Conservation (phyloP, 2,329 filamentous ascomycete genomes). For the Calonectria crousiana region DNA sequence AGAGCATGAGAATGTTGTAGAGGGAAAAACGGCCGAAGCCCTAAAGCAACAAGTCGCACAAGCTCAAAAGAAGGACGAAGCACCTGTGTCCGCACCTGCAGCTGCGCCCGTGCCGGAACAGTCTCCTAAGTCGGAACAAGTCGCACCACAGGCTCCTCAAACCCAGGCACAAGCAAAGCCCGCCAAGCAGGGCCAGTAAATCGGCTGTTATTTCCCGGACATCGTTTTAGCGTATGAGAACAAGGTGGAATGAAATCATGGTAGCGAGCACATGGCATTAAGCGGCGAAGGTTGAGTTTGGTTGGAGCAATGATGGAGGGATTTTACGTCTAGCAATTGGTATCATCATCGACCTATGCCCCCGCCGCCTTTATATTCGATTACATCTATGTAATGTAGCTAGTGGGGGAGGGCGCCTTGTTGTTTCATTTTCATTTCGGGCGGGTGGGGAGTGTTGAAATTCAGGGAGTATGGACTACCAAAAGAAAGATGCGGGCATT, state of each 20-base stretch:
- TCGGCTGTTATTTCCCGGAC: not conserved
- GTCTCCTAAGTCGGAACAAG: not conserved
- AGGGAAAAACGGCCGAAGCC: conserved; percentile 8
- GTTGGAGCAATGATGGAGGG: conserved; percentile 27
- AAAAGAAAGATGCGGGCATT: conserved; percentile 30
- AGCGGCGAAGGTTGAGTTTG: conserved; percentile 25
- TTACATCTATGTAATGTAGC: conserved; percentile 44
- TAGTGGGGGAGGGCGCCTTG: conserved; percentile 27
- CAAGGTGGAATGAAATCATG: conserved; percentile 15
- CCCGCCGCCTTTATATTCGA: conserved; percentile 35
- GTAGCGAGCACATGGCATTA: conserved; percentile 26
- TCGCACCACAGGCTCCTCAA: conserved; percentile 8
- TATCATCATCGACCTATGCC: conserved; percentile 21
- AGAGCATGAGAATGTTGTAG: conserved; percentile 13
- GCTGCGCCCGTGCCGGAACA: conserved; percentile 20
- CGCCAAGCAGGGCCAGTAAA: conserved; percentile 24
- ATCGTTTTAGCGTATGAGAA: conserved; percentile 14
- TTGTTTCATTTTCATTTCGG: conserved; percentile 28
- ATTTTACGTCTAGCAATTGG: conserved; percentile 26
- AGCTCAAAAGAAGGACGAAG: not conserved
- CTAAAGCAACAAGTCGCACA: not conserved
- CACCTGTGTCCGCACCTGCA: not conserved
- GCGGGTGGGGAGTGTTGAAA: conserved; percentile 35
- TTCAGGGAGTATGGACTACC: conserved; percentile 37
- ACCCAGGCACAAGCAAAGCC: conserved; percentile 3